Evolutionary conservation across 495 filamentous ascomycete species (phyloP).

Genomic region (Lophium mytilinum): DNA sequence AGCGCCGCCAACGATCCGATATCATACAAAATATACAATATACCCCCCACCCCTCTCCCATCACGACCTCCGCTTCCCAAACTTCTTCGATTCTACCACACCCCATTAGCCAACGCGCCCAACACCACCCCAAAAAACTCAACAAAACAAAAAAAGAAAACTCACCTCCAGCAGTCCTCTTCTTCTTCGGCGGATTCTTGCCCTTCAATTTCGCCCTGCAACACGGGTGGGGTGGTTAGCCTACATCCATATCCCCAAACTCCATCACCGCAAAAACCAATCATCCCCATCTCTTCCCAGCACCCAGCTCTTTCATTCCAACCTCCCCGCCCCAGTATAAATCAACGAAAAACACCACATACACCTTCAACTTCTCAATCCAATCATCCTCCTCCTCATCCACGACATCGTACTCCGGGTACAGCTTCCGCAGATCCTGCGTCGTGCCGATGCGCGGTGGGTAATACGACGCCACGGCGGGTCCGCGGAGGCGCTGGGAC

Average conservation of each 20-base stretch:
- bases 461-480: conserved; percentile 75
- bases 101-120: no score
- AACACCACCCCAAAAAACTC: neutral
- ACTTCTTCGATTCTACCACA: conserved; percentile 24
- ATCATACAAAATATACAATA: neutral
- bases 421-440: conserved; percentile 55
- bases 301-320: neutral
- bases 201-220: conserved; percentile 64
- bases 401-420: conserved; percentile 54
- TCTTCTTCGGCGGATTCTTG: conserved; percentile 90
- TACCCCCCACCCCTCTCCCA: neutral
- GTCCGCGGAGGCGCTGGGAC: conserved; percentile 73
- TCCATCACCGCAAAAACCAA: neutral
- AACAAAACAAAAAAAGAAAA: neutral
- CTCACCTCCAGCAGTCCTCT: conserved; percentile 60
- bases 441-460: conserved; percentile 63
- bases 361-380: conserved; percentile 65
- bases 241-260: conserved; percentile 19
- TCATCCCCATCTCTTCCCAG: neutral
- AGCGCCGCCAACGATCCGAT: neutral
- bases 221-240: neutral
- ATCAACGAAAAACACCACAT: conserved; percentile 24
- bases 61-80: conserved; percentile 10
- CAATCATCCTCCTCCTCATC: conserved; percentile 73
- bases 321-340: conserved; percentile 20